These are phyloP conservation scores for Verticillium isaacii DNA, from an alignment of 2,329 filamentous ascomycete genomes.

Conservation along the genomic window DNA sequence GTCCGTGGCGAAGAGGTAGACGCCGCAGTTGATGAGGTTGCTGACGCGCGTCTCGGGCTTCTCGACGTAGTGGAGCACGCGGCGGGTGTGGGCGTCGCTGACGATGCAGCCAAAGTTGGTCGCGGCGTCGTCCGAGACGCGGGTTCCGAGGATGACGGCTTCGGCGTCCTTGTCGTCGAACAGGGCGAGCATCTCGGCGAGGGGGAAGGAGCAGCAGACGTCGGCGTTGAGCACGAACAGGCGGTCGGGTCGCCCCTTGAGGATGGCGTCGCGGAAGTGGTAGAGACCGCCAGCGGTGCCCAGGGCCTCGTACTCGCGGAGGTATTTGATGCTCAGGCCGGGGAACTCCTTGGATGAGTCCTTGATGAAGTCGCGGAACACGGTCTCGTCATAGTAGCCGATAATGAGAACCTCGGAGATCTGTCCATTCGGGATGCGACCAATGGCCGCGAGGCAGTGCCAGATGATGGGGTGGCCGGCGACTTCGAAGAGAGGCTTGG, in stretches of 20 bases:
- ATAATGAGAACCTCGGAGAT: conserved; percentile 97
- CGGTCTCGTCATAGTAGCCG: conserved; percentile 95
- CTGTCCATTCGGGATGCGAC: conserved; percentile 72
- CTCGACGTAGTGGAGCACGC: conserved; percentile 97
- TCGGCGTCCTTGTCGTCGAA: conserved; percentile 95
- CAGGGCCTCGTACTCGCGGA: conserved; percentile 94
- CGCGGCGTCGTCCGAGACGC: conserved; percentile 85
- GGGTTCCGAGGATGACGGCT: conserved; percentile 90
- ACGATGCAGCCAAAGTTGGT: conserved; percentile 98
- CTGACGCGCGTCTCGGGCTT: conserved; percentile 97
- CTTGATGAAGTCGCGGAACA: conserved; percentile 98
- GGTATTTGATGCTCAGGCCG: conserved; percentile 85
- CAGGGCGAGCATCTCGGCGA: conserved; percentile 90
- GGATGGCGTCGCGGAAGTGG: conserved; percentile 97
- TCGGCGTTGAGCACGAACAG: conserved; percentile 98
- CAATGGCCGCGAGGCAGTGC: conserved; percentile 90
- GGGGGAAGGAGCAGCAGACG: conserved; percentile 97
- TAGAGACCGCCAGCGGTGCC: conserved; percentile 96
- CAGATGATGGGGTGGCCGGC: conserved; percentile 97
- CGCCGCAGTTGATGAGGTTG: conserved; percentile 98
- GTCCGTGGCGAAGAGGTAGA: conserved; percentile 94
- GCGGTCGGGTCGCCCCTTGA: conserved; percentile 90
- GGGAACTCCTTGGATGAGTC: conserved; percentile 81
- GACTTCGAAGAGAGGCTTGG: conserved; percentile 98
- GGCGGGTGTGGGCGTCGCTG: conserved; percentile 86